Base-by-base conservation (phyloP, 2,329 filamentous ascomycete species). In the Alternaria sp. region DNA sequence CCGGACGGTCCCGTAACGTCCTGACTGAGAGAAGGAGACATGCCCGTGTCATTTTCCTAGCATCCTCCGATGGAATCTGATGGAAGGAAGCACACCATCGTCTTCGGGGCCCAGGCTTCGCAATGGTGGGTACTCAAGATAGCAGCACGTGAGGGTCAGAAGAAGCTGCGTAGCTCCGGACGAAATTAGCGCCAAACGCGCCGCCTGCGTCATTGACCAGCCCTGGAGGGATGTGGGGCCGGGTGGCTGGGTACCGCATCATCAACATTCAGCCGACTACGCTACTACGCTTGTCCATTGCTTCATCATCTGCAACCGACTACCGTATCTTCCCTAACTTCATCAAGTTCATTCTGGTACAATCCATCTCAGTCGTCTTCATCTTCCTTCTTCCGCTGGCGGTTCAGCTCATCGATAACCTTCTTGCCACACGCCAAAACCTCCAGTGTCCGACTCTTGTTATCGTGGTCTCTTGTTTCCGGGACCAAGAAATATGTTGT, bases 391-490 rank as follows among this genome's bases (percentile, higher is more conserved):
- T 56, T 67, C 45, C 74, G 67, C 52, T 75, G 66, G 50, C 63
- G 57, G 59, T 77, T 78, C 21, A 77, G 57, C 56, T 73, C 71
- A 61, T 76, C 71, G 11, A 78, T 65, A n/a, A 75, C 69, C 51
- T 70, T 70, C 62, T 74, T 75, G 9, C 76, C 76, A 21, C 74
- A 73, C 15, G 72, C 74, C 26, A 78, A 50, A 2, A 76, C 70
- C 64, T 78, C 75, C 56, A 78, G 59, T 9, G 72, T 78, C 17
- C 75, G 57, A 62, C 73, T 75, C 62, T 74, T 76, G 21, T 76
- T 75, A 25, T 77, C 74, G 47, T 71, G 71, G 54, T 76, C 74
- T 32, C 76, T 67, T 13, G 75, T 78, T 52, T 78, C 76, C 3
- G 75, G 76, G 0, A 78, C 73, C 13, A 77, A 51, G 32, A 74